Evolutionary conservation across 495 filamentous ascomycete genomes (phyloP), one percentile per base, ranked within the genome.

Genomic region (Aspergillus campestris): DNA sequence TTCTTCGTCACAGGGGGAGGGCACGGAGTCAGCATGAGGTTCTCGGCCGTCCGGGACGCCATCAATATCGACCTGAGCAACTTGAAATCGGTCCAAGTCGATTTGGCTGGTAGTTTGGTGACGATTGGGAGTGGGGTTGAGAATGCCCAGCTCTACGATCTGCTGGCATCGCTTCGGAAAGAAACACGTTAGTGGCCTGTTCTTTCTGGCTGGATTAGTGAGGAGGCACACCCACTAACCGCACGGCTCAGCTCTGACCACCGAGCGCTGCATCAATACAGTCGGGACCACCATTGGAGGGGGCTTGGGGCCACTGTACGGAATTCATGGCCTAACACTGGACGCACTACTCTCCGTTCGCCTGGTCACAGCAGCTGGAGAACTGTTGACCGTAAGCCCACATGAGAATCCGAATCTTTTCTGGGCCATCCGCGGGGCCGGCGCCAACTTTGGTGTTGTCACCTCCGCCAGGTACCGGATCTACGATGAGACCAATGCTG

Each of bases 361-460:
- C 2, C 15, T 74, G 4, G 49, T 71, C 10, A 62, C 59, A 2
- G 61, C 60, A 0, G 14, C 52, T 4, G 69, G 69, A 0, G 41
- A 50, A 1, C n/a, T 67, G 7, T 34, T 71, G 7, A 53, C 48
- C 15, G 66, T 53, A 30, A 70, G 66, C 1, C 34, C 41, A 6
- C 53, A 13, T 1, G 33, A 58, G 32, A 62, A 77, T 41, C 12
- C 60, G 0, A 73, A 78, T 30, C 61, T 79, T 6, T 79, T 52
- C 44, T 52, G 49, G 49, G 49, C 13, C 1, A 24, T 52, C 7
- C 44, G 44, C 3, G 49, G 49, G 7, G 75, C 74, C 6, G 76
- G 75, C 7, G 50, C 56, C 12, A 74, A 72, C 41, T 75, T 77
- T 42, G 76, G 77, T 9, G 55, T 77, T 37, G 61, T 78, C 10